Evolutionary conservation across 352 stramenopile genomes (phyloP), one percentile per base, ranked within the genome.

Genomic region (Phytopythium helicoides): DNA sequence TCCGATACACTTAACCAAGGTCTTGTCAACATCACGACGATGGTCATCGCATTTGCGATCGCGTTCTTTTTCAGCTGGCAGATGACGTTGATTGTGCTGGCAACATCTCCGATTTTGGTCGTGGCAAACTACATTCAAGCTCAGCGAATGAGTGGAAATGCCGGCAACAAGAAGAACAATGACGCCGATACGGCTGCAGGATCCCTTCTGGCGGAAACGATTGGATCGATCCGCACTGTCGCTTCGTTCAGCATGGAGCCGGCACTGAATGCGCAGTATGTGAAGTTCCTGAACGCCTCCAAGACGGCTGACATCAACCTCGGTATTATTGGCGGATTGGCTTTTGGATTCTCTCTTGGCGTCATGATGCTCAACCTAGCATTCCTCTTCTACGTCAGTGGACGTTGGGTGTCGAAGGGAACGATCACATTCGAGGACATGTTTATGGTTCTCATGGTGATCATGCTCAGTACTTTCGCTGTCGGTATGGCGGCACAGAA

Each of bases 351-450:
- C 47, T 71, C 70, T 2, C 71, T 89, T 52, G 48, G 75, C 28
- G 64, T 86, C 12, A 85, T 82, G 48, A 68, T 85, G 18, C 56
- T 75, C 19, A 54, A 54, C 11, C 71, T 87, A 19, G 77, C 68
- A 15, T 77, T 94, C 21, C 44, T 87, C 3, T 93, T 94, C 60
- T 92, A 66, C 59, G 72, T 78, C 41, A 69, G 68, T n/a, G 73
- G 57, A 33, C 66, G 62, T 25, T 76, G 81, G 56, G 67, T 88
- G n/a, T 48, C 41, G 11, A 37, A 84, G 19, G 67, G 58, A 60
- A 15, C 70, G 33, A 69, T 89, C 38, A 73, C 64, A n/a, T 94
- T 94, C 48, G 58, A 87, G 42, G 59, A 86, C 31, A 73, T 94
- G 47, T 78, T 92, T 47, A 82, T 81, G 58, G 76, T 83, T 26